Conservation (phyloP, 805 yeast genomes). For the Candida yuanshanica region DNA sequence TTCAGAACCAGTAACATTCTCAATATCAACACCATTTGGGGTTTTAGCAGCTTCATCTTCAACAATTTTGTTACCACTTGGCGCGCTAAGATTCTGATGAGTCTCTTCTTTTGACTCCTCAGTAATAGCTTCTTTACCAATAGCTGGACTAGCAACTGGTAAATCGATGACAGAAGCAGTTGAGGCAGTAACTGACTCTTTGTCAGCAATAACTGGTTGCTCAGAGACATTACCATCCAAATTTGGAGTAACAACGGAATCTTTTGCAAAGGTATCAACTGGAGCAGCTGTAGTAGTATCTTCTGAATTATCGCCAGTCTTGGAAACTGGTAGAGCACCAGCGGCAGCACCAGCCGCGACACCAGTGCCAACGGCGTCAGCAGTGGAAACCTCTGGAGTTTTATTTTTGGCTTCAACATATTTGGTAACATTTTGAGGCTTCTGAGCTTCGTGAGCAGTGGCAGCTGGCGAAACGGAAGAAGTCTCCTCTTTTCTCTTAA, state of each 20-base stretch:
- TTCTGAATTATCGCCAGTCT: not conserved
- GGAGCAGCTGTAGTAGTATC: not conserved
- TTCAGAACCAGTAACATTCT: slow-evolving; percentile 12
- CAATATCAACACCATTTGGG: slow-evolving; percentile 3
- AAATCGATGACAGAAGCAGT: not conserved
- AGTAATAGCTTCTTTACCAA: not conserved
- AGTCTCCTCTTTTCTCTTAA: slow-evolving; percentile 11
- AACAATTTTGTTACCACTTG: too few species aligned
- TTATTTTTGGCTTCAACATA: not conserved
- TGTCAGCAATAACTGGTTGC: not conserved
- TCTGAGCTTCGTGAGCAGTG: slow-evolving; percentile 4
- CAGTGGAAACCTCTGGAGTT: not conserved
- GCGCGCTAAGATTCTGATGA: too few species aligned
- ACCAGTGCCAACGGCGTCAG: slow-evolving; percentile 5
- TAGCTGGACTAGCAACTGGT: not conserved
- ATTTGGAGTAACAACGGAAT: not conserved
- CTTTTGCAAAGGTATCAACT: not conserved
- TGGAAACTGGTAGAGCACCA: not conserved
- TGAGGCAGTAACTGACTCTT: not conserved
- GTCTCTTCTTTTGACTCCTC: too few species aligned
- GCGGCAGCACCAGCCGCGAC: slow-evolving; percentile 3
- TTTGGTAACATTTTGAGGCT: slow-evolving; percentile 4
- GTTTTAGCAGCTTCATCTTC: not conserved
- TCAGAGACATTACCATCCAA: not conserved
- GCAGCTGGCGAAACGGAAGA: slow-evolving; percentile 1